Conservation (phyloP, 2,329 filamentous ascomycete species). For the Amphichorda felina region DNA sequence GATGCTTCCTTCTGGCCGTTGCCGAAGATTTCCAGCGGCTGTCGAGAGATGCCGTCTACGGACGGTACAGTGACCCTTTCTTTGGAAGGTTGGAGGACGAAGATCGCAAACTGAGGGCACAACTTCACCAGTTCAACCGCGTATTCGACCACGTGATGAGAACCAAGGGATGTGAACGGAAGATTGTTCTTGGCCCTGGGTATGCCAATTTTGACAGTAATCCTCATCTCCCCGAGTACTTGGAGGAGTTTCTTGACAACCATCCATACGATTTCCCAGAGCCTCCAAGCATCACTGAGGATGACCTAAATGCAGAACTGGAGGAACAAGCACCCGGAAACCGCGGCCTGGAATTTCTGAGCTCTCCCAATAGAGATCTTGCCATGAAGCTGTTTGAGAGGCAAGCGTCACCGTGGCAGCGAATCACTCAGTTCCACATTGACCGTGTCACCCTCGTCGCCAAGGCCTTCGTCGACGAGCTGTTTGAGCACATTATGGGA, state of each 20-base stretch:
- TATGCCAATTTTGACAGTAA: not conserved
- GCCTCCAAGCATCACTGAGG: conserved; percentile 10
- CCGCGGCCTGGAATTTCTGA: conserved; percentile 27
- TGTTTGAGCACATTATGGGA: conserved; percentile 19
- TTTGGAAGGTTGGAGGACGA: conserved; percentile 15
- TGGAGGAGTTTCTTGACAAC: conserved; percentile 12
- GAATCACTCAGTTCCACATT: conserved; percentile 23
- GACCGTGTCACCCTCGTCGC: conserved; percentile 12
- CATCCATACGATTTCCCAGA: conserved; percentile 15
- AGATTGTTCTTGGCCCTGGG: conserved; percentile 5
- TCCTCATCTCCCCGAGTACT: conserved; percentile 13
- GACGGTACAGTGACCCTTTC: conserved; percentile 20
- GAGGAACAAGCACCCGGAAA: conserved; percentile 19
- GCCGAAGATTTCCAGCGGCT: conserved; percentile 21
- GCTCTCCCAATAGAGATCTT: conserved; percentile 21
- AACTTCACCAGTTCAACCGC: conserved; percentile 16
- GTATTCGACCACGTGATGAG: conserved; percentile 15
- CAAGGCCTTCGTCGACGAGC: conserved; percentile 23
- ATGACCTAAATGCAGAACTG: conserved; percentile 13
- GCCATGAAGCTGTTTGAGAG: conserved; percentile 25
- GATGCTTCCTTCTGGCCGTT: conserved; percentile 20
- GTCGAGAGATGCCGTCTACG: conserved; percentile 14
- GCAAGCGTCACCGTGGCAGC: conserved; percentile 24
- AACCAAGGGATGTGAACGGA: conserved; percentile 10
- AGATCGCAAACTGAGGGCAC: conserved; percentile 15